Percentiles rank a stretch among this genome's conserved stretches.
phyloP scores from a whole-genome alignment of 371 early-diverging fungal species.

The Circinella umbellata region DNA sequence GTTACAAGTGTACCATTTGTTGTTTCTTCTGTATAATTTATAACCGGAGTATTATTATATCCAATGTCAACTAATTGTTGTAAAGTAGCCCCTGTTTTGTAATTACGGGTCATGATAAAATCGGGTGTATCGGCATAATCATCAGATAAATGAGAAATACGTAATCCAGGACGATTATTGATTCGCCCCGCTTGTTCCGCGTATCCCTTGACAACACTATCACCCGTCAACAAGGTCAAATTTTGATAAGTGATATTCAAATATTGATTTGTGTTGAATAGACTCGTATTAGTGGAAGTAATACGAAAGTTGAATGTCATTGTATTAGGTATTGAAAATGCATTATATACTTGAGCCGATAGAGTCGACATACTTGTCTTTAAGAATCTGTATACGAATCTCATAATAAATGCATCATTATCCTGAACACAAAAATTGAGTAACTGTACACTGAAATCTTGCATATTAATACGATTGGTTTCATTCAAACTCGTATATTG shows the following conservation, averaged over 20 bases:
- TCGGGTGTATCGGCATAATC: conserved; percentile 36
- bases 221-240: conserved; percentile 45
- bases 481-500: background rate
- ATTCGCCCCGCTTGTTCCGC: conserved; percentile 25
- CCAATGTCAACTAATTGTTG: conserved; percentile 26
- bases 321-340: conserved; percentile 33
- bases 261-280: conserved; percentile 34
- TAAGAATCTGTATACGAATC: conserved; percentile 39
- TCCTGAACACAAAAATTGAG: conserved; percentile 50
- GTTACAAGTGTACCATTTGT: conserved; percentile 23
- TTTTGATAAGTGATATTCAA: conserved; percentile 37
- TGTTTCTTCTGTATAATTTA: conserved; percentile 27
- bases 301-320: conserved; percentile 38
- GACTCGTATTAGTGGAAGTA: conserved; percentile 31
- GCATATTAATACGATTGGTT: conserved; percentile 14
- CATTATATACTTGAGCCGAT: conserved; percentile 39
- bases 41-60: conserved; percentile 29
- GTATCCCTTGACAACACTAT: conserved; percentile 19
- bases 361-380: conserved; percentile 29
- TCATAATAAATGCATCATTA: conserved; percentile 44
- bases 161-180: conserved; percentile 40
- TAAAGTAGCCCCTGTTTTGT: conserved; percentile 33
- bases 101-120: conserved; percentile 44
- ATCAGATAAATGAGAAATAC: conserved; percentile 48
- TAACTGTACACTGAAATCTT: conserved; percentile 37